Evolutionary conservation across 768 basidiomycete species (phyloP), one percentile per base, ranked within the genome.

Genomic region (Tylopilus felleus): DNA sequence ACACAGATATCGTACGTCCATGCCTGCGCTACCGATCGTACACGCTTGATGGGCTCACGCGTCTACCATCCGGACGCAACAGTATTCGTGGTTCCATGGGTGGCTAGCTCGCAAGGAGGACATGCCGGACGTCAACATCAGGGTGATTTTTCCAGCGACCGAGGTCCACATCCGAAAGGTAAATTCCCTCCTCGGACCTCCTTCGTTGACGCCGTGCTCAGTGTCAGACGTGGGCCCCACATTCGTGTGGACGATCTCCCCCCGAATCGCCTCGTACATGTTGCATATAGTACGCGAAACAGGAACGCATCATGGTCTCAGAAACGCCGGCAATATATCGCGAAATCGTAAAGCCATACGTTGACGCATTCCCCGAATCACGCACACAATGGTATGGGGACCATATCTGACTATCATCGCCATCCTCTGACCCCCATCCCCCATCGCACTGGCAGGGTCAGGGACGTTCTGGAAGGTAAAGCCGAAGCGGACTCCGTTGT

Each of bases 111-210:
- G n/a, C 58, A 64, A 16, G 36, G 58, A 56, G 38, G 72, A 65
- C 38, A 25, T 65, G 3, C 79, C 84, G 2, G 94, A 97, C 60
- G 73, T 93, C 53, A 91, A 91, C 72, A 80, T 98, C 59, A 89
- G 84, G 56, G 75, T 93, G 17, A 86, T 97, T 48, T 88, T 80
- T 57, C 96, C 96, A 16, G 93, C 93, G 2, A 98, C 93, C 0
- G 89, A 93, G 8, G 82, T 85, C 4, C 94, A 98, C 65, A 85
- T 98, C 53, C 80, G 79, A 56, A 97, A 97, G 79, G 21, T 53
- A 17, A 2, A 3, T 21, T 9, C 8, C 19, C n/a, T 9, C 38
- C 38, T 36, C 35, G 14, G 17, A 36, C 16, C 35, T 4, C 35
- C 6, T 16, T 14, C 19, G 2, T 10, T 28, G 8, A n/a, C 14